A percentile compares a stretch with the other conserved stretches of the same genome.
phyloP scores from a whole-genome alignment of 495 filamentous ascomycete species.

The Hyphodiscus hymeniophilus region DNA sequence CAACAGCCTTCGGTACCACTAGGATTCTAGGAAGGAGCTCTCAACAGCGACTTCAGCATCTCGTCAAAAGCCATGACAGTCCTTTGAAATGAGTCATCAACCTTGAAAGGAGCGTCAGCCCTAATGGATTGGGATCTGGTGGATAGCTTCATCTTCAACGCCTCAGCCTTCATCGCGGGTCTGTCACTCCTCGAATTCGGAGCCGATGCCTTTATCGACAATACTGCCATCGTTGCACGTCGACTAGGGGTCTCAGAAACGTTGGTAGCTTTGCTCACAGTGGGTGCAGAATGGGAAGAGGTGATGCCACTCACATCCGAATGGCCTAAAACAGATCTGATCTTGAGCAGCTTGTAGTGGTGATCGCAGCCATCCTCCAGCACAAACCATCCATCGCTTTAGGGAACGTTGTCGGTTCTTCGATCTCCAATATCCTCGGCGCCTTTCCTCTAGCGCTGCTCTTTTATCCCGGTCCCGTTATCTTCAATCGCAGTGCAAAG shows the following conservation, averaged over 20 bases:
- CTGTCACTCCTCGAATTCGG: constrained; percentile 38
- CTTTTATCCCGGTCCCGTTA: constrained; percentile 23
- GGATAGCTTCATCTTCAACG: constrained; percentile 28
- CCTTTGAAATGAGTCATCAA: no score
- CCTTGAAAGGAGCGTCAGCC: no score
- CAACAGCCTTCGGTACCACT: no score
- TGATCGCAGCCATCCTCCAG: constrained; percentile 38
- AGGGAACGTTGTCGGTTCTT: constrained; percentile 47
- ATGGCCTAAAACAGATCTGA: background rate
- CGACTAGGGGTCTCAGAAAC: constrained; percentile 39
- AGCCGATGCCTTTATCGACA: constrained; percentile 42
- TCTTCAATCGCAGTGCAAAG: constrained; percentile 38
- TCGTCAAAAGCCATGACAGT: no score
- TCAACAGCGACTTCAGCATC: no score
- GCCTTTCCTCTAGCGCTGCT: constrained; percentile 47
- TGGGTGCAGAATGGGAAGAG: constrained; percentile 52
- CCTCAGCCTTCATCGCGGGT: constrained; percentile 28
- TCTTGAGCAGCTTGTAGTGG: constrained; percentile 39
- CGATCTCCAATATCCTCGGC: constrained; percentile 48
- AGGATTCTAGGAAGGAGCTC: no score
- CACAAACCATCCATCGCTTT: constrained; percentile 40
- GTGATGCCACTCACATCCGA: constrained; percentile 21
- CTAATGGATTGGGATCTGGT: constrained; percentile 26
- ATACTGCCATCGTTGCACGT: constrained; percentile 40
- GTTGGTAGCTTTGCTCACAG: constrained; percentile 43